Evolutionary conservation across 2,329 filamentous ascomycete genomes (phyloP).

Genomic region (Colletotrichum sp.): DNA sequence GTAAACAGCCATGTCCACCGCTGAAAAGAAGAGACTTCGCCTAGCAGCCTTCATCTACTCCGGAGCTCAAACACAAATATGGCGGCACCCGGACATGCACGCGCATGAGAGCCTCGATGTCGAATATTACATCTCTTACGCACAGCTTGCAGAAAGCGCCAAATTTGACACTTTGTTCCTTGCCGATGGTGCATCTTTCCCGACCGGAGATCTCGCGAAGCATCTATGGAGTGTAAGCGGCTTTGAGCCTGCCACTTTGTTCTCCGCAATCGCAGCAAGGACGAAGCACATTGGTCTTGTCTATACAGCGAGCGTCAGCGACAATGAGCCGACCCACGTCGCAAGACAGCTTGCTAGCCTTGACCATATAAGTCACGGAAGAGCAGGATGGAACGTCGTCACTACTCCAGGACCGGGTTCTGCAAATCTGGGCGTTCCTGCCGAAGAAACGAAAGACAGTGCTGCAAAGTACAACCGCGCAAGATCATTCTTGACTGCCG

Average conservation of each 20-base stretch:
- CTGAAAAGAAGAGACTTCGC: background rate
- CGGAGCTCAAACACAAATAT: constrained; percentile 5
- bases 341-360: background rate
- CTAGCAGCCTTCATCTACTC: constrained; percentile 14
- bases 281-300: background rate
- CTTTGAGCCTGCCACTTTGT: background rate
- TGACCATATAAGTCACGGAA: background rate
- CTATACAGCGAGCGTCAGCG: constrained; percentile 2
- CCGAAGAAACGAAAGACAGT: background rate
- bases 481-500: background rate
- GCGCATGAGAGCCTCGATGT: constrained; percentile 16
- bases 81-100: constrained; percentile 5
- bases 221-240: background rate
- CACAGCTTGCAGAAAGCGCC: constrained; percentile 13
- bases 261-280: background rate
- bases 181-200: constrained; percentile 1
- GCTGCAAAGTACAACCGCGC: background rate
- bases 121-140: constrained; percentile 15
- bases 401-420: background rate
- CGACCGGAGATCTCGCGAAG: background rate
- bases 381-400: background rate
- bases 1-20: background rate
- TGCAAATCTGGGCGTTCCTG: background rate
- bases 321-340: background rate
- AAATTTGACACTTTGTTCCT: constrained; percentile 8